These are phyloP conservation scores for Ceratobasidium sp. DNA, from an alignment of 1,284 basidiomycete genomes.

Conservation along the genomic window DNA sequence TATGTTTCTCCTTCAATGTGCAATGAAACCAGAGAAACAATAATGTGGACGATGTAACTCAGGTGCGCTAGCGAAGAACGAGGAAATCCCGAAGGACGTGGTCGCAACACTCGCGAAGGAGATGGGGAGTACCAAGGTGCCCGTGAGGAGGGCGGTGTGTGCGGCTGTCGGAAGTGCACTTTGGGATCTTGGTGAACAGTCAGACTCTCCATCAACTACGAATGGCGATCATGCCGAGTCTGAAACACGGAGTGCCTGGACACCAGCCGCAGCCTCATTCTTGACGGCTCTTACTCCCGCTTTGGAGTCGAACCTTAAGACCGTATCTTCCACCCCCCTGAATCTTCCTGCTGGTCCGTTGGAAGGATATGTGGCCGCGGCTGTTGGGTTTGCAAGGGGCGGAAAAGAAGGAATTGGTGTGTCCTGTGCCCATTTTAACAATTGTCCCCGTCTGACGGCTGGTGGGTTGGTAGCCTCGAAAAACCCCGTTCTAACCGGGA, in stretches of 20 bases:
- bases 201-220: not conserved
- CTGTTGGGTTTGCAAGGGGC: conserved; percentile 55
- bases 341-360: conserved; percentile 71
- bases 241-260: conserved; percentile 55
- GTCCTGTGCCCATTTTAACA: not conserved
- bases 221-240: conserved; percentile 50
- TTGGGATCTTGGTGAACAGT: conserved; percentile 55
- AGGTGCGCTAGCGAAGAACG: conserved; percentile 28
- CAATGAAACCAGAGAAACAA: not conserved
- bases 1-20: conserved; percentile 48
- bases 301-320: conserved; percentile 77
- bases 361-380: conserved; percentile 84
- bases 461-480: conserved; percentile 47
- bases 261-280: conserved; percentile 48
- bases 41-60: not conserved
- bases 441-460: conserved; percentile 12
- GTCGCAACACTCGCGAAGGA: conserved; percentile 50
- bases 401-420: conserved; percentile 34
- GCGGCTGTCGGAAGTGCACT: conserved; percentile 63
- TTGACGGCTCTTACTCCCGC: conserved; percentile 62
- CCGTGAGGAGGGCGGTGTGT: conserved; percentile 64
- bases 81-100: conserved; percentile 25
- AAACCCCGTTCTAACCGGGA: conserved; percentile 51
- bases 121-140: conserved; percentile 58
- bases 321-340: conserved; percentile 66